Evolutionary conservation across 2,329 filamentous ascomycete species (phyloP), one percentile per base, ranked within the genome.

Genomic region (Huntiella moniliformis): DNA sequence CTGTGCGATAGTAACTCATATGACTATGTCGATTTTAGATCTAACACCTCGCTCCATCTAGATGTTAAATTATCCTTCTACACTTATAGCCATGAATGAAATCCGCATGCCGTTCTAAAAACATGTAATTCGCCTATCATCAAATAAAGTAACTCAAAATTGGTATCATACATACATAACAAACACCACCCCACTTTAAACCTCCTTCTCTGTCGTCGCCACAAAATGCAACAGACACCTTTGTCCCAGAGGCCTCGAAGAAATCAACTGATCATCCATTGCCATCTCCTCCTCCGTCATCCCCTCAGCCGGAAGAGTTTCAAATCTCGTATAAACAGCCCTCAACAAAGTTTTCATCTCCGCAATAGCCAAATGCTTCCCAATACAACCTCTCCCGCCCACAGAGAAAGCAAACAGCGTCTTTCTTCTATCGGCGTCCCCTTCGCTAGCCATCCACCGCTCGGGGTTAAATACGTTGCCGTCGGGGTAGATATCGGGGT

Each of bases 401-500:
- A 65, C 71, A 5, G 74, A 70, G 62, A 82, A 81, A 0, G 78
- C 71, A 62, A 79, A 80, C 54, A 78, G 72, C 5, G 73, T 55
- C 38, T 72, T 63, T 53, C 72, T 72, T 48, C 74, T 66, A 54
- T 88, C 81, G 49, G 79, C 70, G 54, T 88, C 83, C 2, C 82
- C 84, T 39, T 78, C 70, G 6, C 71, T 67, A 12, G 70, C 74
- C 52, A 94, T 72, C 87, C 87, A 95, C 53, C 88, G 71, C 47
- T 88, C 82, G 0, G 87, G 87, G 43, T 78, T 68, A 56, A 87
- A 95, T 4, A 60, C 62, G 50, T 93, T 81, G 0, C 86, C 81
- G 38, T 86, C 71, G 1, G 79, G 76, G 57, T 92, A 96, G 1
- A 85, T 79, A 47, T 77, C 68, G 8, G 62, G 57, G 52, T 79